Percentiles rank a stretch among this genome's conserved stretches.
phyloP scores from a whole-genome alignment of 305 asterid genomes.

The Solanum hybrid region DNA sequence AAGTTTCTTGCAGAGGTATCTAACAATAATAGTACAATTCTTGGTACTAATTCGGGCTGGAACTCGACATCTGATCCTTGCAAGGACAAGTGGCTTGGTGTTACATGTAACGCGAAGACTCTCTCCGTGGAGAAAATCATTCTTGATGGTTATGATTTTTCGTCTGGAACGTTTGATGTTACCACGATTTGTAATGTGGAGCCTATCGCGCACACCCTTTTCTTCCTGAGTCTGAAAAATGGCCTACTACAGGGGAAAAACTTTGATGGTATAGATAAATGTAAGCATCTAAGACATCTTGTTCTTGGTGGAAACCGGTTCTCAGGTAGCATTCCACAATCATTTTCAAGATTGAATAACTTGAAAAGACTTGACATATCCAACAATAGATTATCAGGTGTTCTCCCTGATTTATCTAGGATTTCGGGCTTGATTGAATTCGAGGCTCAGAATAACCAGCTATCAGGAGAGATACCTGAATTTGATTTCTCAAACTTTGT shows the following conservation, averaged over 20 bases:
- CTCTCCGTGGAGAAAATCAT: slow-evolving; percentile 21
- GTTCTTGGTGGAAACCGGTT: slow-evolving; percentile 29
- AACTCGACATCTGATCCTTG: slow-evolving; percentile 39
- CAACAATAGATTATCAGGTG: slow-evolving; percentile 30
- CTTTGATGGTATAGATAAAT: slow-evolving; percentile 33
- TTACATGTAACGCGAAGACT: slow-evolving; percentile 22
- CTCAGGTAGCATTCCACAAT: slow-evolving; percentile 24
- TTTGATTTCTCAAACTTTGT: slow-evolving; percentile 23
- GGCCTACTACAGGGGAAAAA: slow-evolving; percentile 25
- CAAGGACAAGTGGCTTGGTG: slow-evolving; percentile 36
- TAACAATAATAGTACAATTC: slow-evolving; percentile 17
- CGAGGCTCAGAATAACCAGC: slow-evolving; percentile 27
- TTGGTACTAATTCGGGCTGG: slow-evolving; percentile 9
- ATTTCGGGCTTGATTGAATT: slow-evolving; percentile 24
- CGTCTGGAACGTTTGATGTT: slow-evolving; percentile 34
- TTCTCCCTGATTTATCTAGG: slow-evolving; percentile 30
- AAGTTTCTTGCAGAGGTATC: slow-evolving; percentile 31
- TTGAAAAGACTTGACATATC: slow-evolving; percentile 42
- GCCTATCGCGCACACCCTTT: slow-evolving; percentile 25
- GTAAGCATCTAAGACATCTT: slow-evolving; percentile 33
- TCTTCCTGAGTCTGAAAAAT: slow-evolving; percentile 21
- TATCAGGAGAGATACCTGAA: slow-evolving; percentile 27
- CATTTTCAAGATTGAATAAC: slow-evolving; percentile 27
- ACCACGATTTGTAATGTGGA: slow-evolving; percentile 28
- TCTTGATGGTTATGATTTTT: slow-evolving; percentile 29